Conservation (phyloP, 2,329 filamentous ascomycete species). For the Colletotrichum magnum region DNA sequence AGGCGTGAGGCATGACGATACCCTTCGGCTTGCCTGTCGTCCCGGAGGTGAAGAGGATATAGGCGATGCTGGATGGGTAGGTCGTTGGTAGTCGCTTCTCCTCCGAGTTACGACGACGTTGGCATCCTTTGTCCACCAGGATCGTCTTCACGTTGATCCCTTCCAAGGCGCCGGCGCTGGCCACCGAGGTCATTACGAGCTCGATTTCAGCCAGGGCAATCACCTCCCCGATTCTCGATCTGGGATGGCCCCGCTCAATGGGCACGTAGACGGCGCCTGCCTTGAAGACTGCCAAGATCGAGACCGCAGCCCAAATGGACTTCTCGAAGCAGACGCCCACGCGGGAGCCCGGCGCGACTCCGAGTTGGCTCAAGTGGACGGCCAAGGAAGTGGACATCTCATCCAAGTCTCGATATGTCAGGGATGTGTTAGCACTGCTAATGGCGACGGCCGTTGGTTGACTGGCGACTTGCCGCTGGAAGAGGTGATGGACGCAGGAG, state of each 20-base stretch:
- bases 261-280: slow-evolving; percentile 31
- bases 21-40: slow-evolving; percentile 64
- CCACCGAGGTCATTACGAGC: slow-evolving; percentile 2
- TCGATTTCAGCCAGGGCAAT: neutral
- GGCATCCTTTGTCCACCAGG: neutral
- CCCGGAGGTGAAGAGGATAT: slow-evolving; percentile 56
- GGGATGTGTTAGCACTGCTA: neutral
- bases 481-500: slow-evolving; percentile 13
- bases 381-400: slow-evolving; percentile 7
- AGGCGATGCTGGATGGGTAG: slow-evolving; percentile 28
- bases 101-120: neutral
- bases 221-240: neutral
- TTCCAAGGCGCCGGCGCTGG: neutral
- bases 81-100: slow-evolving; percentile 8
- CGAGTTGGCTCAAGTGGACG: neutral
- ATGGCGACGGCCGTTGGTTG: slow-evolving; percentile 4
- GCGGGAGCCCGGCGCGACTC: neutral
- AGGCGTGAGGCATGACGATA: slow-evolving; percentile 49
- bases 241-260: slow-evolving; percentile 24
- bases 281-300: slow-evolving; percentile 32
- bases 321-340: slow-evolving; percentile 30
- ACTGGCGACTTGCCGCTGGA: neutral
- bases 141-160: neutral
- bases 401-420: slow-evolving; percentile 19
- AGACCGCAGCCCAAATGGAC: slow-evolving; percentile 29